Conservation (phyloP, 2,329 filamentous ascomycete species). For the Biscogniauxia mediterranea region DNA sequence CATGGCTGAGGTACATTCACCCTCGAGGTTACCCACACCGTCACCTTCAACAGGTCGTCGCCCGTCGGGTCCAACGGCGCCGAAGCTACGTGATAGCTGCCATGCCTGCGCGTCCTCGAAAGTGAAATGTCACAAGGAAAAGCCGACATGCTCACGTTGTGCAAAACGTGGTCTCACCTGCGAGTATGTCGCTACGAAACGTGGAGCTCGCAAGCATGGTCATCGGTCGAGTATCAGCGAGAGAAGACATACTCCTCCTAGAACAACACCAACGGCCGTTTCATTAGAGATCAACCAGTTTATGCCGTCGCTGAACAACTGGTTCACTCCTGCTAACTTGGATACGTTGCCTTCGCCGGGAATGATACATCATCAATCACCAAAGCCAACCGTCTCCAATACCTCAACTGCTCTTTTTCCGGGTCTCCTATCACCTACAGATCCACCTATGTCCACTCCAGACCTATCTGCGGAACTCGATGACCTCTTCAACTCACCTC, state of each 20-base stretch:
- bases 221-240: neutral
- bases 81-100: conserved; percentile 37
- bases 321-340: neutral
- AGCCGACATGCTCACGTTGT: conserved; percentile 36
- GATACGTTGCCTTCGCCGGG: neutral
- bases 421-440: neutral
- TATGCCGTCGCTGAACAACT: neutral
- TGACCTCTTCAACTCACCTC: neutral
- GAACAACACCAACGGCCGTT: neutral
- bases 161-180: conserved; percentile 28
- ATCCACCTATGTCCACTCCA: neutral
- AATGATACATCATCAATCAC: neutral
- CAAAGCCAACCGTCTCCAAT: neutral
- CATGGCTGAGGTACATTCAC: neutral
- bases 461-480: neutral
- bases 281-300: neutral
- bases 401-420: neutral
- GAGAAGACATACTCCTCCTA: neutral
- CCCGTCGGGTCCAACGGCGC: neutral
- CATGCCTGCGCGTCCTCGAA: conserved; percentile 37
- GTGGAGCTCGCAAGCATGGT: conserved; percentile 3
- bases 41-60: neutral
- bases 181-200: conserved; percentile 30
- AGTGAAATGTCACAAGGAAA: conserved; percentile 35
- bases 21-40: neutral